A percentile compares a stretch with the other conserved stretches of the same genome.
Conservation (phyloP, 768 basidiomycete species). For the Sistotremastrum suecicum region DNA sequence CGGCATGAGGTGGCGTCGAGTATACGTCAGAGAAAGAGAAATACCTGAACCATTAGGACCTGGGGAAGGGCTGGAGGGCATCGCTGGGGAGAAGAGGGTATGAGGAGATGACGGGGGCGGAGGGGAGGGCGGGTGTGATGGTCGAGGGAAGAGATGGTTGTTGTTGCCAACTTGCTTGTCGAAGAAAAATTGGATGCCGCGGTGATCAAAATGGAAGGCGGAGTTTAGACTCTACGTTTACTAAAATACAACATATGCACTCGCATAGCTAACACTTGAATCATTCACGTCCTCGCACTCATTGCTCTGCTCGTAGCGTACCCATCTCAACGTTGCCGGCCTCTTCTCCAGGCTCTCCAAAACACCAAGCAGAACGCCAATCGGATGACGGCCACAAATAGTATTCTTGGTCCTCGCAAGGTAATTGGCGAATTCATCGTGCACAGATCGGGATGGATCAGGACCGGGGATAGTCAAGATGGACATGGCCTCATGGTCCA, state of each 20-base stretch:
- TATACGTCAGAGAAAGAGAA: background rate
- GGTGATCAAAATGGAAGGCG: background rate
- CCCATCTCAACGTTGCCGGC: conserved; percentile 50
- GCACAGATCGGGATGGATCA: conserved; percentile 37
- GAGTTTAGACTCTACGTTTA: background rate
- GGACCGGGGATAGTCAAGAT: conserved; percentile 38
- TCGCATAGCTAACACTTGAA: conserved; percentile 95
- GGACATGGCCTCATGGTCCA: conserved; percentile 83
- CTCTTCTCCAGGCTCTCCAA: conserved; percentile 40
- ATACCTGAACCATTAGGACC: background rate
- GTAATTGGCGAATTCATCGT: conserved; percentile 51
- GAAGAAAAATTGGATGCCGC: background rate
- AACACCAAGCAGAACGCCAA: conserved; percentile 80
- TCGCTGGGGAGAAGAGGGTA: background rate
- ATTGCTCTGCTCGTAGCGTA: conserved; percentile 89
- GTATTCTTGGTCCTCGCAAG: conserved; percentile 75
- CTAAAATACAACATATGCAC: conserved; percentile 64
- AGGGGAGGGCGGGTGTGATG: background rate
- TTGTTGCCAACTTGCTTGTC: background rate
- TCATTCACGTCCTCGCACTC: conserved; percentile 51
- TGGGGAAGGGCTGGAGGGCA: background rate
- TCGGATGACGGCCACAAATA: conserved; percentile 93
- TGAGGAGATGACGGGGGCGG: background rate
- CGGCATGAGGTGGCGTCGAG: background rate
- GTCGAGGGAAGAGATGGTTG: background rate